phyloP scores from a whole-genome alignment of 805 yeast genomes.

The Schwanniomyces yamadae region DNA sequence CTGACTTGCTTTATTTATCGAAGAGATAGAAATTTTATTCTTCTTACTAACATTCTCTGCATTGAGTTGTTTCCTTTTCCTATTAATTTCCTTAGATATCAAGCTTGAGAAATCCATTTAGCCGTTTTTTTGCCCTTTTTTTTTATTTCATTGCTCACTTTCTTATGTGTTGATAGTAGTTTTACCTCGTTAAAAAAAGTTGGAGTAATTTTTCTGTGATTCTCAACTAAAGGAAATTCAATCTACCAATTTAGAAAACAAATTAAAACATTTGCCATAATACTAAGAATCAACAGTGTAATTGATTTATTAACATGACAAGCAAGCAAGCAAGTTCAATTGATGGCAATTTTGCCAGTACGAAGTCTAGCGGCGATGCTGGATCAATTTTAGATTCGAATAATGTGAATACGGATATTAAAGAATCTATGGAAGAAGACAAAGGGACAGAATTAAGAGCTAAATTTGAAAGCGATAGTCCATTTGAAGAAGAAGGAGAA shows the following conservation, averaged over 20 bases:
- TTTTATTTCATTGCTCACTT: too few relatives aligned
- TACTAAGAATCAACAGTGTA: neutral
- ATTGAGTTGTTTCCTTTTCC: constrained; percentile 32
- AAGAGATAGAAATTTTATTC: too few relatives aligned
- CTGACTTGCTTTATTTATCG: too few relatives aligned
- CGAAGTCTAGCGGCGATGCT: neutral
- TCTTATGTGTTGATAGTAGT: too few relatives aligned
- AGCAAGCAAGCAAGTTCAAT: neutral
- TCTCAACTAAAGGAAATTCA: neutral
- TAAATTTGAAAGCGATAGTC: constrained; percentile 17
- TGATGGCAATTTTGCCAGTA: neutral
- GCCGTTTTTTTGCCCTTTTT: too few relatives aligned
- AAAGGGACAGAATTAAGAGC: constrained; percentile 26
- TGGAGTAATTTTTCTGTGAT: constrained; percentile 1
- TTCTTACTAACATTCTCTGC: too few relatives aligned
- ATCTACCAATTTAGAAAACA: too few relatives aligned
- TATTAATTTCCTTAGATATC: constrained; percentile 48
- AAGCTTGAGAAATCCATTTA: constrained; percentile 50
- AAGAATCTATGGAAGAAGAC: constrained; percentile 10
- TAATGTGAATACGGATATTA: constrained; percentile 5
- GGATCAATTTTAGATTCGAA: constrained; percentile 1
- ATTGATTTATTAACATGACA: neutral
- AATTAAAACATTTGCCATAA: neutral
- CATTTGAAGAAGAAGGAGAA: constrained; percentile 7
- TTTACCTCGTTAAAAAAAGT: too few relatives aligned